Evolutionary conservation across 2,329 filamentous ascomycete species (phyloP).

Genomic region (Gliomastix tumulicola): DNA sequence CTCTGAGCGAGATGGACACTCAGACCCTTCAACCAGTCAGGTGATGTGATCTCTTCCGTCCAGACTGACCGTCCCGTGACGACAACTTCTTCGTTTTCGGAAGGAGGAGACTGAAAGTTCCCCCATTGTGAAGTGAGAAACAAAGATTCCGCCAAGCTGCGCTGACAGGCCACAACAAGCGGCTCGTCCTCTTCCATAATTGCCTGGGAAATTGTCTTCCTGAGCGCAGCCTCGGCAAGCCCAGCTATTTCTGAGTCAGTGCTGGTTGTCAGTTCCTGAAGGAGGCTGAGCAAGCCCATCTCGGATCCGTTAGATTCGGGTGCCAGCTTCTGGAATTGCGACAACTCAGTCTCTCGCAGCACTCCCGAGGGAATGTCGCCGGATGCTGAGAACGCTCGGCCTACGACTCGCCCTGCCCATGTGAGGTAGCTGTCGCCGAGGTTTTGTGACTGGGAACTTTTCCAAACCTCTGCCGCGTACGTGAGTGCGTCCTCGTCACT

Average conservation of each 20-base stretch:
- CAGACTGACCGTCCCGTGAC: constrained; percentile 16
- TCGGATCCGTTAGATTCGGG: constrained; percentile 51
- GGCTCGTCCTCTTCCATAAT: constrained; percentile 35
- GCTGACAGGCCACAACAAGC: constrained; percentile 42
- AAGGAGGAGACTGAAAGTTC: constrained; percentile 46
- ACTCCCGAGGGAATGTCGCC: constrained; percentile 59
- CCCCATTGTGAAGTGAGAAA: constrained; percentile 50
- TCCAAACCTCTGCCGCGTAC: constrained; percentile 65
- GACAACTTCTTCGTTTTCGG: constrained; percentile 27
- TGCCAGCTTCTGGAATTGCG: constrained; percentile 38
- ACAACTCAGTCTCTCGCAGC: constrained; percentile 51
- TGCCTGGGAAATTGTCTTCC: constrained; percentile 49
- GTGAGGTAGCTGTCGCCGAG: constrained; percentile 64
- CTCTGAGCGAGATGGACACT: constrained; percentile 53
- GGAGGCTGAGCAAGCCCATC: constrained; percentile 51
- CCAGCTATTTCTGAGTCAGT: constrained; percentile 49
- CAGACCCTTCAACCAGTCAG: constrained; percentile 56
- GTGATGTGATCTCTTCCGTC: constrained; percentile 30
- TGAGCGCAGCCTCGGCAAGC: constrained; percentile 52
- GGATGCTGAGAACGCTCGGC: constrained; percentile 73
- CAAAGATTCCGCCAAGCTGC: constrained; percentile 43
- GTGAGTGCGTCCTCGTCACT: constrained; percentile 56
- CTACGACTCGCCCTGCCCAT: constrained; percentile 82
- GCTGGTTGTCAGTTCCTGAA: constrained; percentile 55
- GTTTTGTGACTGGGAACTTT: constrained; percentile 60